These are phyloP conservation scores for Globisporangium megalacanthum DNA, from an alignment of 352 stramenopile genomes.

Conservation along the genomic window DNA sequence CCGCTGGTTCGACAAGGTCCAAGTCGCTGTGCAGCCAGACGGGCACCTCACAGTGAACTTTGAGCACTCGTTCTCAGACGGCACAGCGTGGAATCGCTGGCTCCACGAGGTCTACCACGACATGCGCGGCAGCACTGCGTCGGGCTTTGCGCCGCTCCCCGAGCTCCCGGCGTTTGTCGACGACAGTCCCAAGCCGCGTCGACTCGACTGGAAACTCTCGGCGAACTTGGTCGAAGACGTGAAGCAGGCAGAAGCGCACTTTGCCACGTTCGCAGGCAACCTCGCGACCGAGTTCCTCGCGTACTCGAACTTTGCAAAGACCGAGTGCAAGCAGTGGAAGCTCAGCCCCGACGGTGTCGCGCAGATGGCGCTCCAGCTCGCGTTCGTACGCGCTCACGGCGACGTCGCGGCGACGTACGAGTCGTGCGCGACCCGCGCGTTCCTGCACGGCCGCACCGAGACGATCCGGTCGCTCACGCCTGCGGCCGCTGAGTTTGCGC, in stretches of 20 bases:
- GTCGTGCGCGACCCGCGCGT: constrained; percentile 88
- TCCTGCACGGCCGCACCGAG: constrained; percentile 90
- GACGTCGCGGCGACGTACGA: constrained; percentile 86
- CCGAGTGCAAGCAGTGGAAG: constrained; percentile 89
- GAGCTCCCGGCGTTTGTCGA: constrained; percentile 55
- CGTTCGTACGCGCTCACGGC: constrained; percentile 77
- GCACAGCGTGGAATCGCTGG: constrained; percentile 91
- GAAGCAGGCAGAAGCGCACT: constrained; percentile 65
- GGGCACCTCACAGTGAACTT: constrained; percentile 91
- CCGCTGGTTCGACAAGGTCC: constrained; percentile 93
- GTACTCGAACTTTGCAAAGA: constrained; percentile 88
- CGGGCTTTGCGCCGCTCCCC: constrained; percentile 58
- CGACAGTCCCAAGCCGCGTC: constrained; percentile 30
- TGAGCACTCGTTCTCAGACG: constrained; percentile 92
- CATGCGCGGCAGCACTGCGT: constrained; percentile 75
- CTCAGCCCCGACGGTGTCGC: constrained; percentile 87
- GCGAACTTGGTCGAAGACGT: constrained; percentile 71
- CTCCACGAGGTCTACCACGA: constrained; percentile 90
- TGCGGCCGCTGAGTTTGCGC: constrained; percentile 64
- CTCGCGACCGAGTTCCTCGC: constrained; percentile 72
- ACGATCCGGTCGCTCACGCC: constrained; percentile 86
- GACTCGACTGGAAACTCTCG: constrained; percentile 71
- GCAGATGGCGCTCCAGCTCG: constrained; percentile 91
- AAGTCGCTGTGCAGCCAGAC: constrained; percentile 80
- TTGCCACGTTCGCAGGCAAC: constrained; percentile 60